Evolutionary conservation across 768 basidiomycete genomes (phyloP).

Genomic region (Tricholoma sp.): DNA sequence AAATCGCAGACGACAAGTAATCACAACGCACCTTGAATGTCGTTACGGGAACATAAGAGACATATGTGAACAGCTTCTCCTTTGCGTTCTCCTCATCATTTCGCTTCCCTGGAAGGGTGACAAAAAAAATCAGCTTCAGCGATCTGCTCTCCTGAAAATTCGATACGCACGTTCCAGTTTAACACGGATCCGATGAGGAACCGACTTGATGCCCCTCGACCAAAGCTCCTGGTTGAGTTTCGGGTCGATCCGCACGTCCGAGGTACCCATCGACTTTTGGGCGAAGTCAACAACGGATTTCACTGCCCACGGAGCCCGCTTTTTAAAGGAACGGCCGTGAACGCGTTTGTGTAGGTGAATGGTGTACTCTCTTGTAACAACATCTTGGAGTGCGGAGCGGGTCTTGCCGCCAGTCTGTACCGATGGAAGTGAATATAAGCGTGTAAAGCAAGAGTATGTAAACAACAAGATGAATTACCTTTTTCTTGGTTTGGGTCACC

Average conservation of each 20-base stretch:
- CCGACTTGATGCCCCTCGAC: constrained; percentile 90
- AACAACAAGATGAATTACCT: constrained; percentile 30
- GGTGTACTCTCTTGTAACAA: constrained; percentile 98
- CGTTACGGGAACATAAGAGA: constrained; percentile 69
- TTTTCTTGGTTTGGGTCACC: constrained; percentile 55
- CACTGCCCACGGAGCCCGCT: constrained; percentile 94
- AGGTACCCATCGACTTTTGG: constrained; percentile 91
- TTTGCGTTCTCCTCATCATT: constrained; percentile 99
- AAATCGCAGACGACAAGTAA: no score
- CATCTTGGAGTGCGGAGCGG: constrained; percentile 95
- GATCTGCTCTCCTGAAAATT: background rate
- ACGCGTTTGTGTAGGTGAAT: constrained; percentile 96
- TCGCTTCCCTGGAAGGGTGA: constrained; percentile 67
- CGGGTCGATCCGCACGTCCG: constrained; percentile 91
- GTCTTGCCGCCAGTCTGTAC: constrained; percentile 74
- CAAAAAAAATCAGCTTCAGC: background rate
- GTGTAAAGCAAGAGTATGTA: background rate
- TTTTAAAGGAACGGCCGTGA: constrained; percentile 92
- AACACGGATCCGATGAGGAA: constrained; percentile 88
- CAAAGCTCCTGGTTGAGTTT: constrained; percentile 95
- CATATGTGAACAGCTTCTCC: constrained; percentile 95
- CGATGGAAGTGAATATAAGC: background rate
- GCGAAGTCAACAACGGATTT: constrained; percentile 93
- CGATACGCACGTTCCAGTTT: constrained; percentile 76
- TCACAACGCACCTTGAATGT: constrained; percentile 73